phyloP scores from a whole-genome alignment of 805 yeast genomes.

The Wickerhamomyces queroliae region DNA sequence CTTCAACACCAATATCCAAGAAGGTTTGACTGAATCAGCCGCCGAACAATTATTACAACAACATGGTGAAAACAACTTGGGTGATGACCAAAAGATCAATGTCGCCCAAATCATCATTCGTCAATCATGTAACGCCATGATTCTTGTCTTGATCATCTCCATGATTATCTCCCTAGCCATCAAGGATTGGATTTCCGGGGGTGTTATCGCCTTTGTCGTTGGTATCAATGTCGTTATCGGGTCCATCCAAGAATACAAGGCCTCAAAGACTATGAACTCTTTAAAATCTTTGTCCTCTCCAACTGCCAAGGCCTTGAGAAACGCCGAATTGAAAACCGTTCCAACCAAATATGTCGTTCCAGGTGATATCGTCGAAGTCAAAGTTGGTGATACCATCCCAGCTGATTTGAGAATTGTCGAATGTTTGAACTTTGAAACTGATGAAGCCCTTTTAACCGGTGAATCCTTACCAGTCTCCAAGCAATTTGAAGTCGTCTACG shows the following conservation, averaged over 20 bases:
- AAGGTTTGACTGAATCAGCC: constrained; percentile 39
- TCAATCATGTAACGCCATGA: constrained; percentile 76
- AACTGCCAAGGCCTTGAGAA: constrained; percentile 59
- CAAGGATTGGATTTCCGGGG: constrained; percentile 77
- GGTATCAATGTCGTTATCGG: constrained; percentile 61
- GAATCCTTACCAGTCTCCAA: constrained; percentile 63
- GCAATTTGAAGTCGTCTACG: constrained; percentile 36
- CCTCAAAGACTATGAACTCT: constrained; percentile 77
- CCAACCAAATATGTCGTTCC: constrained; percentile 65
- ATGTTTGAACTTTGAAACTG: constrained; percentile 61
- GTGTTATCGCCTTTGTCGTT: constrained; percentile 69
- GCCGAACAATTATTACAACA: constrained; percentile 25
- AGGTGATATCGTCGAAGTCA: constrained; percentile 60
- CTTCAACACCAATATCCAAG: constrained; percentile 35
- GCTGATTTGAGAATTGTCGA: constrained; percentile 63
- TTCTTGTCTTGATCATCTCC: constrained; percentile 61
- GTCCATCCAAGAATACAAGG: constrained; percentile 62
- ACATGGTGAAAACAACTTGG: constrained; percentile 58
- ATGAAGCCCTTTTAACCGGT: constrained; percentile 62
- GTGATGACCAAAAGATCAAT: constrained; percentile 52
- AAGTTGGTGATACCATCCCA: constrained; percentile 72
- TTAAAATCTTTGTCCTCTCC: constrained; percentile 63
- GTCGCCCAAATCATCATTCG: constrained; percentile 50
- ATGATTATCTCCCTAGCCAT: constrained; percentile 69
- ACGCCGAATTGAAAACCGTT: constrained; percentile 50